Base-by-base conservation (phyloP, 2,329 filamentous ascomycete species). In the Cytospora piceae region DNA sequence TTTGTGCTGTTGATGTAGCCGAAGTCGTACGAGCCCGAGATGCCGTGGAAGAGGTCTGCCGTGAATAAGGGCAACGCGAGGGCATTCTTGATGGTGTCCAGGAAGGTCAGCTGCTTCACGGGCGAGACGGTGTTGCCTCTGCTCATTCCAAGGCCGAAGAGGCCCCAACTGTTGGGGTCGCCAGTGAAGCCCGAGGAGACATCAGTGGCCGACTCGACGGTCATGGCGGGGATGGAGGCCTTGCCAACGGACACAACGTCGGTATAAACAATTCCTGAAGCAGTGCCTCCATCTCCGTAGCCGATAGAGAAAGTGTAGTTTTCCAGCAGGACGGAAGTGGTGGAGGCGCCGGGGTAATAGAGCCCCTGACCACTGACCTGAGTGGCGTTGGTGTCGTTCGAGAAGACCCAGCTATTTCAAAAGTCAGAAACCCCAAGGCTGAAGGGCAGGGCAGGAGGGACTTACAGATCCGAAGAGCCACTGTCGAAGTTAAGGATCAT, bases 401-500 rank as follows among this genome's bases (percentile, higher is more conserved):
- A 89, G 77, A 87, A 90, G 52, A 88, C 86, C 88, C 88, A 91
- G 27, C 61, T 63, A 7, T 24, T 0, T 22, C 31, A 22, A 22
- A 6, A 17, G 22, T 63, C 8, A 63, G 39, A 8, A 11, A 9
- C 27, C 12, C n/a, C 2, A 39, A 2, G 4, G 22, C 20, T 1
- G 7, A 22, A 22, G n/a, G n/a, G n/a, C n/a, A 15, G n/a, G 46
- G n/a, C 20, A 24, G n/a, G 4, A 53, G 1, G 1, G 4, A 32
- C 61, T 63, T 52, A 63, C 82, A 90, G 80, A 77, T 90, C 88
- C 53, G 87, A 81, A 62, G 85, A 89, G 31, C 88, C 88, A 46
- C 88, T 90, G 72, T 91, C 88, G 70, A 90, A 86, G 74, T 90
- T 85, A 69, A 91, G 78, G 69, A 85, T 83, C 72, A 91, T 70